Evolutionary conservation across 2,329 filamentous ascomycete species (phyloP), one percentile per base, ranked within the genome.

Genomic region (Westerdykella aurantiaca): DNA sequence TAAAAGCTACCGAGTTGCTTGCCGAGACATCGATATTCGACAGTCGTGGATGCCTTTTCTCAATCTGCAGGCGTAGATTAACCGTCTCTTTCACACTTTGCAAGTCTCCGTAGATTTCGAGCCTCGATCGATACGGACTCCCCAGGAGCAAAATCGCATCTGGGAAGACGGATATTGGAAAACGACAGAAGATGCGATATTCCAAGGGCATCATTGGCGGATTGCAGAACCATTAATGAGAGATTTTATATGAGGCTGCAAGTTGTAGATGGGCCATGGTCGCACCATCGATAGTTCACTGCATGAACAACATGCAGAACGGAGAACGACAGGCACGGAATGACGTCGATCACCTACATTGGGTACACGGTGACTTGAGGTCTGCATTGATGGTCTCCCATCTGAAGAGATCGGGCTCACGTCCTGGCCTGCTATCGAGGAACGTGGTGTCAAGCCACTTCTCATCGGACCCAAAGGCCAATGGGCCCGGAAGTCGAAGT

Each of bases 211-310:
- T 37, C 46, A 48, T 48, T 48, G 42, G 46, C 18, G 42, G 21
- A 17, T 25, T n/a, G 23, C 12, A 9, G 22, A 4, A 39, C 5
- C n/a, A 14, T 40, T 43, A 42, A 48, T 42, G 38, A 43, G n/a
- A 18, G 39, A 25, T 44, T 6, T 29, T 45, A 37, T 45, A 48
- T 40, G 34, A 35, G 17, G 35, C 43, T 45, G 39, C 43, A 43
- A 11, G 37, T 39, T 40, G 35, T 38, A 17, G 31, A 41, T 31
- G 23, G 21, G 11, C 18, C 7, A 16, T 14, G 14, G 34, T 16
- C 34, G 34, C 14, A 35, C 34, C 17, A 35, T 16, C 14, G 34
- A 21, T 16, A 21, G 34, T 35, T 21, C 34, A 13, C 34, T 35
- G 34, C 34, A 35, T 35, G 14, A 16, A n/a, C n/a, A 9, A 14